Conservation (phyloP, 2,329 filamentous ascomycete species). For the Stenocarpella maydis region DNA sequence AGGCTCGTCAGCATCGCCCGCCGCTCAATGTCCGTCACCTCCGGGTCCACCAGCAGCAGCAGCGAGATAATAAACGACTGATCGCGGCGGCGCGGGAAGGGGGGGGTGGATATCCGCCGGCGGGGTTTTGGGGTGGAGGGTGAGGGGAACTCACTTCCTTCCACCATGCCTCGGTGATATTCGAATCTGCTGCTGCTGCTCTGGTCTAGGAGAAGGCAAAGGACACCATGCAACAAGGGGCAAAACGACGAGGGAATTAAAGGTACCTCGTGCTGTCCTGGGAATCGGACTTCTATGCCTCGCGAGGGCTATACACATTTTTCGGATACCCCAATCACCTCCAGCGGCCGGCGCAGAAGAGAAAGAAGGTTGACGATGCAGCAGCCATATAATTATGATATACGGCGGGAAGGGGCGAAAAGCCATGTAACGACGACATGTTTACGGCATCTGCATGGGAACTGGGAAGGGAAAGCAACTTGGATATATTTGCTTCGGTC, state of each 20-base stretch:
- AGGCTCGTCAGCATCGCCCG: conserved; percentile 64
- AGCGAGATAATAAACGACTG: conserved; percentile 29
- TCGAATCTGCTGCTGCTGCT: neutral
- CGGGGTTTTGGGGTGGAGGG: no score
- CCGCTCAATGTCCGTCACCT: conserved; percentile 51
- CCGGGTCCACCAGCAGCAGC: conserved; percentile 34
- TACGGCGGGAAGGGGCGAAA: neutral
- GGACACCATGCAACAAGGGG: no score
- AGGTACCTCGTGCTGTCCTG: neutral
- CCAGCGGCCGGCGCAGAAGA: neutral
- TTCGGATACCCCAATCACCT: neutral
- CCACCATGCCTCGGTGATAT: no score
- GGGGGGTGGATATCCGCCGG: neutral
- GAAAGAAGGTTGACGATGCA: neutral
- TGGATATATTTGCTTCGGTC: neutral
- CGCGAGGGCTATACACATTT: neutral
- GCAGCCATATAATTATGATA: conserved; percentile 4
- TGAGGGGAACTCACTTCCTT: no score
- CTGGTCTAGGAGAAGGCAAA: no score
- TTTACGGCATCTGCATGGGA: conserved; percentile 24
- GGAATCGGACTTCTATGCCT: neutral
- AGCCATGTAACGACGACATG: neutral
- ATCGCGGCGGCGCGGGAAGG: neutral
- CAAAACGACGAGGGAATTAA: no score
- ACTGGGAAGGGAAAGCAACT: neutral